Base-by-base conservation (phyloP, 2,329 filamentous ascomycete genomes). In the Cytospora piceae region DNA sequence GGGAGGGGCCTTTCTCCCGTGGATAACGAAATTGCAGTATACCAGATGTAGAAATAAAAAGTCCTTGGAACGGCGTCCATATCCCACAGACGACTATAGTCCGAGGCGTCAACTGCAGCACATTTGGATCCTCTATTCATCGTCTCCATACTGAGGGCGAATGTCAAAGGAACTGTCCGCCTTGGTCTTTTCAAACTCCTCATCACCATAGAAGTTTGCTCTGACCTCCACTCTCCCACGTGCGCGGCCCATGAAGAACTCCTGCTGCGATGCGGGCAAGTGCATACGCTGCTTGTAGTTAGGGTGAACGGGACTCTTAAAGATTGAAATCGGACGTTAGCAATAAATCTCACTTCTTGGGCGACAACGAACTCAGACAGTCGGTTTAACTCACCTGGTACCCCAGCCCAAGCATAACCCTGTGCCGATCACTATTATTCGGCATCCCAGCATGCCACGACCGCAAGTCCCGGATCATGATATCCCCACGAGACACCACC, bases 371-470 rank as follows among this genome's bases (percentile, higher is more conserved):
- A 7, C 8, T 15, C 20, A 15, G 8, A 24, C 15, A 17, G 8
- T 27, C 61, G 12, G 5, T 27, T 27, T 20, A 22, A 27, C 58
- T 58, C 39, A 70, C 68, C 63, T 74, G 70, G 46, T 74, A 74
- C 2, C 71, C 72, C 27, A 72, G 49, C 9, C 69, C 73, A 2
- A 75, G 63, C 73, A 75, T 74, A 59, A 73, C 70, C 42, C 73
- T 67, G 52, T 74, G 69, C 29, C 39, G 32, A 4, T 71, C 66
- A 39, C 70, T 73, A 15, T 60, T 34, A 29, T 76, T 76, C 3
- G 74, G 74, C 74, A 76, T 75, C n/a, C 74, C 73, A 4, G 73
- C 74, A 55, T 75, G 74, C 74, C 74, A 76, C 14, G 68, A 68
- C 58, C 74, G 65, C 49, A 75, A 34, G 58, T 75, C 74, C 58